Evolutionary conservation across 192 early-diverging fungal species (phyloP).

Genomic region (Phlyctochytrium arcticum): DNA sequence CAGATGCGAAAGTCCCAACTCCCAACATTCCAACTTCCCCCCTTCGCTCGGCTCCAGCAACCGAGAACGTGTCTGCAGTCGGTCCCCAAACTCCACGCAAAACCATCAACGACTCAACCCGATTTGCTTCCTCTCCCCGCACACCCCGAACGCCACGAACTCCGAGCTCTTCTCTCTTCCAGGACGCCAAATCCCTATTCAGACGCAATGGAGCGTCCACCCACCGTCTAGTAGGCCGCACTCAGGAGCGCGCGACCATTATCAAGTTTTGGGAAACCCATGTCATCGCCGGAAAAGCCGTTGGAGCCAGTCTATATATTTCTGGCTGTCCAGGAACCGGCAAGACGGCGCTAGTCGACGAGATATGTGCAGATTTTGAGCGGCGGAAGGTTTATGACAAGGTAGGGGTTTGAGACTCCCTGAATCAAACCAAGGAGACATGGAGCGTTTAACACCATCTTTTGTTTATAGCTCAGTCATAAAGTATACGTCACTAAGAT

Average conservation of each 20-base stretch:
- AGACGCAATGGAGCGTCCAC: constrained; percentile 52
- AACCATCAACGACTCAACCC: no score
- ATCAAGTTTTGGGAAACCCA: constrained; percentile 49
- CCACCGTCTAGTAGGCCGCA: constrained; percentile 67
- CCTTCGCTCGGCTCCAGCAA: no score
- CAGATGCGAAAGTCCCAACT: no score
- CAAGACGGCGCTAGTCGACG: constrained; percentile 80
- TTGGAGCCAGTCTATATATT: constrained; percentile 61
- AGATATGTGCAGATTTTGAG: constrained; percentile 34
- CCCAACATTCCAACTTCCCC: no score
- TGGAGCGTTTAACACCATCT: no score
- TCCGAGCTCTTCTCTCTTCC: constrained; percentile 29
- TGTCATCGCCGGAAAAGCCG: constrained; percentile 33
- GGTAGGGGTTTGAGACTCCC: no score
- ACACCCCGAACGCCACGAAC: constrained; percentile 18
- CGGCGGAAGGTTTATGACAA: neutral
- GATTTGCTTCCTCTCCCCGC: no score
- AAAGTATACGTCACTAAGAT: constrained; percentile 54
- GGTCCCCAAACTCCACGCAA: no score
- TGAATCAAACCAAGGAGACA: no score
- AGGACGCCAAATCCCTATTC: constrained; percentile 64
- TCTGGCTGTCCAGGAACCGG: constrained; percentile 92
- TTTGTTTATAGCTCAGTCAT: neutral
- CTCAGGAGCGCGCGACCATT: constrained; percentile 49
- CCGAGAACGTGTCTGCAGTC: no score